A percentile compares a stretch with the other conserved stretches of the same genome.
Evolutionary conservation across 495 filamentous ascomycete species (phyloP).

Genomic region (Lophium mytilinum): DNA sequence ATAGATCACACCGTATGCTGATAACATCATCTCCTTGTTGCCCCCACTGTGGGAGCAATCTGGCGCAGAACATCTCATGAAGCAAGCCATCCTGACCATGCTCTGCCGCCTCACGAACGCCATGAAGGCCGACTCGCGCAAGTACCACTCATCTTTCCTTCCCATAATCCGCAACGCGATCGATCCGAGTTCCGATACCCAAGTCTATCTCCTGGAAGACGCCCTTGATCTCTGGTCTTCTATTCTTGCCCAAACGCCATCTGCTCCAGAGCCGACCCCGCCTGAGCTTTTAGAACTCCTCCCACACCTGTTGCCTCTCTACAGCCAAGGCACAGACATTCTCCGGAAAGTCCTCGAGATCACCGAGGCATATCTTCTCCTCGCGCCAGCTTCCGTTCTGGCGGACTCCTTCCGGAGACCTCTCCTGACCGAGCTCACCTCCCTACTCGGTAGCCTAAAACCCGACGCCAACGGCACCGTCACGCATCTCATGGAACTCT

Average conservation of each 20-base stretch:
- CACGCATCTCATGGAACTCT: conserved; percentile 57
- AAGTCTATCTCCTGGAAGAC: conserved; percentile 83
- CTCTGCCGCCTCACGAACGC: conserved; percentile 69
- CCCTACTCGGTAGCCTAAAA: conserved; percentile 51
- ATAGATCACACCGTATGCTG: conserved; percentile 61
- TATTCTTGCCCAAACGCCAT: conserved; percentile 60
- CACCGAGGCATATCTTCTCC: conserved; percentile 67
- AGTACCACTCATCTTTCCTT: conserved; percentile 65
- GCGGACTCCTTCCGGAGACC: conserved; percentile 50
- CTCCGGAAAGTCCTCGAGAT: conserved; percentile 64
- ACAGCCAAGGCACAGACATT: conserved; percentile 61
- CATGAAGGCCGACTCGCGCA: conserved; percentile 62
- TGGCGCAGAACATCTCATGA: conserved; percentile 77
- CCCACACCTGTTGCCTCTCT: conserved; percentile 58
- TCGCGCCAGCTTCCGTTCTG: conserved; percentile 70
- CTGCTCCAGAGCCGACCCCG: conserved; percentile 27
- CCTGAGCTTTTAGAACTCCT: conserved; percentile 53
- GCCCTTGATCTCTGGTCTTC: conserved; percentile 80
- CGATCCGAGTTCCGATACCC: conserved; percentile 66
- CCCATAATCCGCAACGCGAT: conserved; percentile 73
- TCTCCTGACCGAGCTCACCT: conserved; percentile 50
- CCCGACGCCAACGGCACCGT: conserved; percentile 59
- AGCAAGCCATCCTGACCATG: conserved; percentile 81
- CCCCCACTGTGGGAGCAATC: conserved; percentile 77
- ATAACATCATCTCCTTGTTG: conserved; percentile 70